Conservation (phyloP, 345 rosid genomes). For the Citropsis articulata region DNA sequence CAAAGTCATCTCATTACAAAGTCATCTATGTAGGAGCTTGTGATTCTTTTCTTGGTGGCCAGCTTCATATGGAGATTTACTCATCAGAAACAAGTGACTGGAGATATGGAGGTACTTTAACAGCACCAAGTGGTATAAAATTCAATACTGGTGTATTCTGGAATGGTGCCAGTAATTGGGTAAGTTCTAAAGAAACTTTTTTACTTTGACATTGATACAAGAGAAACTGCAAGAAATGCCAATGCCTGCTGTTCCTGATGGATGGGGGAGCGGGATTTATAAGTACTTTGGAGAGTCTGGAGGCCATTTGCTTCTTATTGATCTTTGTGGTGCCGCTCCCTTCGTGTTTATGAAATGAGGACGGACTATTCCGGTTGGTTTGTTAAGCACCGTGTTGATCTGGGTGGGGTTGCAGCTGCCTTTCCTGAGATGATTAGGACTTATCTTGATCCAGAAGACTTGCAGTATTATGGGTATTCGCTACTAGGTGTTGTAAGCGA, state of each 20-base stretch:
- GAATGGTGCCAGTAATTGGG: conserved; percentile 36
- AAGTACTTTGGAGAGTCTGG: conserved; percentile 26
- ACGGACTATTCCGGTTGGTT: conserved; percentile 31
- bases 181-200: conserved; percentile 1
- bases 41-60: background rate
- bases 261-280: background rate
- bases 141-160: background rate
- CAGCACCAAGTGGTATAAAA: background rate
- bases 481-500: conserved; percentile 19
- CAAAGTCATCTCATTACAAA: conserved; percentile 32
- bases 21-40: conserved; percentile 13
- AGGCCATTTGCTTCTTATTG: conserved; percentile 27
- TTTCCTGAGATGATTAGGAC: conserved; percentile 34
- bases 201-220: conserved; percentile 24
- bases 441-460: background rate
- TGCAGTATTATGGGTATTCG: conserved; percentile 13
- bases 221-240: conserved; percentile 30
- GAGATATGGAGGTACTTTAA: conserved; percentile 26
- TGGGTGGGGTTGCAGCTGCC: conserved; percentile 20
- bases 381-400: conserved; percentile 34
- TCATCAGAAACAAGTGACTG: conserved; percentile 36
- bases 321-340: conserved; percentile 14
- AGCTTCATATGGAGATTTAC: conserved; percentile 22
- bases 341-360: conserved; percentile 37
- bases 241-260: conserved; percentile 21